A percentile compares a stretch with the other conserved stretches of the same genome.
phyloP scores from a whole-genome alignment of 441 rosid genomes.

The Syzygium syzygioides region DNA sequence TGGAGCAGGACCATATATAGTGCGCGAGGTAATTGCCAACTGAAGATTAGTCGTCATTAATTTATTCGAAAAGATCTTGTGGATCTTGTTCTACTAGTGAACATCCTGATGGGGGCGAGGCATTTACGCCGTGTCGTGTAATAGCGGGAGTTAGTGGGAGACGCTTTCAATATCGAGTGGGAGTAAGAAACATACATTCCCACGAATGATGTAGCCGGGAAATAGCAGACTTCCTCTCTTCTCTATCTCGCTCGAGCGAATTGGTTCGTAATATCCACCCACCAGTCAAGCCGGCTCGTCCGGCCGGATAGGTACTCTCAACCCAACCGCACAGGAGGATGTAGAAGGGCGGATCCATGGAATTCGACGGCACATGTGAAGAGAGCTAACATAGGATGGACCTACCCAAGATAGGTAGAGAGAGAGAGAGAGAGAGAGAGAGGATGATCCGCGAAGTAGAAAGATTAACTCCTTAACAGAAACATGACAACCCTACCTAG shows the following conservation, averaged over 20 bases:
- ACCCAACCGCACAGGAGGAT: not conserved
- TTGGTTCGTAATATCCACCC: not conserved
- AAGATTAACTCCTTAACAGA: too few species aligned
- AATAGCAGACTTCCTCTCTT: not conserved
- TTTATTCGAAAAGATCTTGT: not conserved
- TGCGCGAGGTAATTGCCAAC: not conserved
- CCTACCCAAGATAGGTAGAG: not conserved
- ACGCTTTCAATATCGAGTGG: not conserved
- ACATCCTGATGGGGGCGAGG: not conserved
- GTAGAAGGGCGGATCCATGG: not conserved
- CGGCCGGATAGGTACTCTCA: not conserved
- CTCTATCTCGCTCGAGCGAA: not conserved
- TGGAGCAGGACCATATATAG: fast-evolving
- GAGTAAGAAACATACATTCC: not conserved
- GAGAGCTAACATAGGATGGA: not conserved
- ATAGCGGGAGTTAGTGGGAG: too few species aligned
- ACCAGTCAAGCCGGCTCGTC: not conserved
- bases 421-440: not conserved
- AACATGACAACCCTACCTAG: not conserved
- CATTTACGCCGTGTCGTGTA: not conserved
- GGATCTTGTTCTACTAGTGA: not conserved
- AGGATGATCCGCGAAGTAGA: not conserved
- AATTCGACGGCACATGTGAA: not conserved
- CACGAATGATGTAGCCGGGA: not conserved
- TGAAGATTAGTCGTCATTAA: not conserved